phyloP scores from a whole-genome alignment of 2,329 filamentous ascomycete genomes.

The Fusarium mundagurra region DNA sequence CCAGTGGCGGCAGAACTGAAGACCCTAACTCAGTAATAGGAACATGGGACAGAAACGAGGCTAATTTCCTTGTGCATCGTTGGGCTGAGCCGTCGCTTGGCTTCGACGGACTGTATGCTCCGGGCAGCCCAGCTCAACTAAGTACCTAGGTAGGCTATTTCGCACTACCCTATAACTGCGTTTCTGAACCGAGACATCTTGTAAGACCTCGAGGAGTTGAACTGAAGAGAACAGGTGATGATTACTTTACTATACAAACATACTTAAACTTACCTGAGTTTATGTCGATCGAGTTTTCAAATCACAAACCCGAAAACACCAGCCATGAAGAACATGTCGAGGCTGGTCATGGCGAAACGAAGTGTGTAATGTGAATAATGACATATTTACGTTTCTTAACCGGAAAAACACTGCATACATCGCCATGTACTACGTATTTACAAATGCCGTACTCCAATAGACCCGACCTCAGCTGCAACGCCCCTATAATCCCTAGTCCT shows the following conservation, averaged over 20 bases:
- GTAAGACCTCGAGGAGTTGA: neutral
- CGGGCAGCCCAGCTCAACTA: neutral
- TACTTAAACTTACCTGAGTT: neutral
- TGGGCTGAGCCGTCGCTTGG: neutral
- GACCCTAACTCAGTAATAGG: neutral
- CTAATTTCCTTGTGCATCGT: neutral
- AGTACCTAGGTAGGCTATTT: neutral
- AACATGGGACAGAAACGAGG: neutral
- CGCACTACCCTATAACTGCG: neutral
- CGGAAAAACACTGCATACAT: neutral
- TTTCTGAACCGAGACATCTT: neutral
- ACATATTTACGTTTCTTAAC: neutral
- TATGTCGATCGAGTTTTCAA: neutral
- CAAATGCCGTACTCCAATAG: constrained; percentile 11
- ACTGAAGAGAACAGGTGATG: too few relatives aligned
- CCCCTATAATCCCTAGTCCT: neutral
- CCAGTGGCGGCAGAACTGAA: neutral
- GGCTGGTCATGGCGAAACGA: too few relatives aligned
- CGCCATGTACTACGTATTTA: neutral
- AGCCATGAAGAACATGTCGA: neutral
- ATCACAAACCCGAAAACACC: too few relatives aligned
- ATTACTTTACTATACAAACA: neutral
- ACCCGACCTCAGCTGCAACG: constrained; percentile 11
- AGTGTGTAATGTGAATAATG: neutral
- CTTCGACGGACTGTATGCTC: neutral